Evolutionary conservation across 352 stramenopile genomes (phyloP).

Genomic region (Globisporangium camurandrum): DNA sequence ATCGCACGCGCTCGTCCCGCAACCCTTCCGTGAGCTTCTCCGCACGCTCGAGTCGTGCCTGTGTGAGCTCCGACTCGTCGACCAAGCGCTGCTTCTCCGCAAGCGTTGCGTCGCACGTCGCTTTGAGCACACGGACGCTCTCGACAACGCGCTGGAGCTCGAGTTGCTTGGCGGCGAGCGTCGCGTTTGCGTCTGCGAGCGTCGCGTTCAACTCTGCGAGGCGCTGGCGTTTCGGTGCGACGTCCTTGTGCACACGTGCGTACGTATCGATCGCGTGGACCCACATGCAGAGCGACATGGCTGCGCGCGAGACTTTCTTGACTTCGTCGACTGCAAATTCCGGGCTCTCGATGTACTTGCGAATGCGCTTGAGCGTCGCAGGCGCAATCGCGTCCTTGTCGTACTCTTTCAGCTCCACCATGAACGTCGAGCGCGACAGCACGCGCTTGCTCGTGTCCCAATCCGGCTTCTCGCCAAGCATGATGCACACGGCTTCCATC

Average conservation of each 20-base stretch:
- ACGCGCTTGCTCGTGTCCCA: conserved; percentile 83
- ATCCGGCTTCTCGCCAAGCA: conserved; percentile 76
- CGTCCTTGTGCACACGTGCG: conserved; percentile 59
- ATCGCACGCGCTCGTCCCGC: conserved; percentile 59
- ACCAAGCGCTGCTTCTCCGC: conserved; percentile 62
- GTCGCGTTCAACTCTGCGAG: conserved; percentile 68
- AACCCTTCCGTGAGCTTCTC: conserved; percentile 62
- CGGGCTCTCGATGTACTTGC: conserved; percentile 78
- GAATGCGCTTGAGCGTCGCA: conserved; percentile 58
- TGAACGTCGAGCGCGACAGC: conserved; percentile 62
- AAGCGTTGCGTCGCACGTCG: conserved; percentile 52
- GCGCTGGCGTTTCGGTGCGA: conserved; percentile 64
- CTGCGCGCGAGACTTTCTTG: conserved; percentile 71
- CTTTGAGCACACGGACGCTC: conserved; percentile 45
- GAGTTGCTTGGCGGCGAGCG: conserved; percentile 58
- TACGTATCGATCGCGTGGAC: conserved; percentile 83
- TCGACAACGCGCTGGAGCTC: conserved; percentile 50
- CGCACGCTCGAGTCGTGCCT: conserved; percentile 40
- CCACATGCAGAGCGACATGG: conserved; percentile 87
- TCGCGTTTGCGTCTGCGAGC: conserved; percentile 61
- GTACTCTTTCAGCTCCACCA: conserved; percentile 81
- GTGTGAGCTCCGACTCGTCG: conserved; percentile 53
- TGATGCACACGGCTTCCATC: conserved; percentile 86
- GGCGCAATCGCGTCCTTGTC: conserved; percentile 74
- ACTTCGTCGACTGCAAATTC: conserved; percentile 81